phyloP scores from a whole-genome alignment of 495 filamentous ascomycete genomes.

The Aspergillus hancockii region DNA sequence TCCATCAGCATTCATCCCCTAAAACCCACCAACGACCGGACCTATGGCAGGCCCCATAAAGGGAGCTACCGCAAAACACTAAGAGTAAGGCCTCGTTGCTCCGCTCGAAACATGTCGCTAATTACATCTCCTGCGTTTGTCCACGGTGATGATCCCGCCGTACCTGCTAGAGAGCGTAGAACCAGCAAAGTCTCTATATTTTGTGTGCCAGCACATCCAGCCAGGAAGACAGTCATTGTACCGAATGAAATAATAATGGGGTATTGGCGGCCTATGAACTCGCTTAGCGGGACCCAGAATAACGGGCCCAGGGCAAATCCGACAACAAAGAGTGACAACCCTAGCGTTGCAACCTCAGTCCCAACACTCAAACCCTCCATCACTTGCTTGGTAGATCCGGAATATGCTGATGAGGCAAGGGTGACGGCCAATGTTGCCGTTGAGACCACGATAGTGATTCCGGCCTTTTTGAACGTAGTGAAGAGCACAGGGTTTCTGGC shows the following conservation, averaged over 20 bases:
- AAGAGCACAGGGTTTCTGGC: conserved; percentile 63
- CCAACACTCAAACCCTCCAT: neutral
- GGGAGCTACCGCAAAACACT: neutral
- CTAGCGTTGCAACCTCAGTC: neutral
- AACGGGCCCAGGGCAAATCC: conserved; percentile 5
- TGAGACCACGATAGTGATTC: neutral
- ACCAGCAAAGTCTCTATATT: neutral
- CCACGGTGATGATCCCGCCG: neutral
- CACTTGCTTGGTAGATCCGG: neutral
- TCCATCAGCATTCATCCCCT: neutral
- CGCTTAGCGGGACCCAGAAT: conserved; percentile 6
- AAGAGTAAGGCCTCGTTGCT: neutral
- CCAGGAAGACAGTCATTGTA: neutral
- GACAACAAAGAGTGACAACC: conserved; percentile 3
- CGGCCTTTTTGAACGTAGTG: conserved; percentile 44
- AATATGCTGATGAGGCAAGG: conserved; percentile 3
- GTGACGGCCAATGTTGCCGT: conserved; percentile 2
- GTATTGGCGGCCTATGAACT: conserved; percentile 5
- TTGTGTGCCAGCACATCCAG: neutral
- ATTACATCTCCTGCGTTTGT: conserved; percentile 1
- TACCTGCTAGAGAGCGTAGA: conserved; percentile 5
- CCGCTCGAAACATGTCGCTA: neutral
- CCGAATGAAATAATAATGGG: neutral
- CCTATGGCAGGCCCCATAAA: conserved; percentile 1
- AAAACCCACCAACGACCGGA: neutral